A percentile compares a stretch with the other conserved stretches of the same genome.
Conservation (phyloP, 805 yeast genomes). For the Ogataea corticis region DNA sequence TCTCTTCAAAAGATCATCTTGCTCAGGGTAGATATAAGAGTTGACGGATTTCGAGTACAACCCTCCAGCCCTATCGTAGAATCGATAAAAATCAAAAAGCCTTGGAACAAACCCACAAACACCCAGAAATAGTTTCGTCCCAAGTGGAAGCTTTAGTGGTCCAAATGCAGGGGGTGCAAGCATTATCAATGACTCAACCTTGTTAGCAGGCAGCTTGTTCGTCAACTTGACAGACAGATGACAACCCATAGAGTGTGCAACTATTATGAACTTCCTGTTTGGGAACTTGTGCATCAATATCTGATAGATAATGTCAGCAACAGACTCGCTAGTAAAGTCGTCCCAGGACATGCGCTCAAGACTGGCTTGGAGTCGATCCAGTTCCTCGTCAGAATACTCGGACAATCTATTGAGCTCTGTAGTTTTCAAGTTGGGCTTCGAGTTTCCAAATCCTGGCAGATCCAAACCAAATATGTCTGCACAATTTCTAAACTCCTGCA, state of each 20-base stretch:
- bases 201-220: constrained; percentile 36
- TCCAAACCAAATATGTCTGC: constrained; percentile 71
- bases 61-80: constrained; percentile 64
- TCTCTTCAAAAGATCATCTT: constrained; percentile 39
- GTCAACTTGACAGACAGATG: constrained; percentile 45
- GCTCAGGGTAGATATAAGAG: constrained; percentile 46
- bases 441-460: constrained; percentile 84
- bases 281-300: constrained; percentile 43
- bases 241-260: constrained; percentile 62
- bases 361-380: constrained; percentile 27
- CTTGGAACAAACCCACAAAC: constrained; percentile 41
- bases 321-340: constrained; percentile 44
- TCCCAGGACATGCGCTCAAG: constrained; percentile 37
- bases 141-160: constrained; percentile 18
- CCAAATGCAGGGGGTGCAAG: constrained; percentile 46
- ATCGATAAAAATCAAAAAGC: constrained; percentile 56
- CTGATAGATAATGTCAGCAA: constrained; percentile 41
- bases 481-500: constrained; percentile 62
- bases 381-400: constrained; percentile 21
- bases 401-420: constrained; percentile 24
- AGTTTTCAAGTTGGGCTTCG: constrained; percentile 30
- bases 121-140: constrained; percentile 25
- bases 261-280: constrained; percentile 42
- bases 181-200: constrained; percentile 49
- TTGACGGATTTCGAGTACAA: constrained; percentile 58